Evolutionary conservation across 495 filamentous ascomycete species (phyloP), one percentile per base, ranked within the genome.

Genomic region (Daldinia concentrica): DNA sequence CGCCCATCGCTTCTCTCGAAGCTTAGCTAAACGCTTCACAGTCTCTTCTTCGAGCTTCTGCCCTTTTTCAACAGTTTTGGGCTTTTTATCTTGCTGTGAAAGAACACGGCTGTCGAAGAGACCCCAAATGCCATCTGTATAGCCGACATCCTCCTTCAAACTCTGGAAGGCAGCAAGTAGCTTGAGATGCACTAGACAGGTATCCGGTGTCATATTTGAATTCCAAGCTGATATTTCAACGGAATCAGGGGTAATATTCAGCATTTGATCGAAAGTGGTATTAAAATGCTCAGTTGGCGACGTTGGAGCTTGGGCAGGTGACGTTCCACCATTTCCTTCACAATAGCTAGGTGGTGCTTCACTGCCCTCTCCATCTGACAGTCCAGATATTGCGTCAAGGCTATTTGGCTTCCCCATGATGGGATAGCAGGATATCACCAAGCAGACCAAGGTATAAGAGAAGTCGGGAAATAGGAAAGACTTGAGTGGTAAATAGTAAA

Each of bases 1-100:
- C 4, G 86, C 86, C 93, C 93, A 97, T 76, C 92, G 83, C 80
- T 94, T 94, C 80, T 96, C 91, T 34, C 88, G 82, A 34, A 94
- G 83, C 34, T 80, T 79, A 39, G 85, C 86, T 9, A 87, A 73
- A 9, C 73, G 66, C 64, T 65, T 78, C 32, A 45, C 64, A 0
- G 70, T 67, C 41, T 74, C 61, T n/a, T 73, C 71, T 56, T 74
- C 70, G 12, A 62, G 64, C 22, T 64, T 67, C 11, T 52, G 5
- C 14, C 37, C 60, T 8, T 74, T 76, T 62, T 68, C 68, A 6
- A 58, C 64, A 5, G 61, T 54, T 29, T 68, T 65, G 24, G 65
- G 45, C 32, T 69, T 58, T 43, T 65, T 76, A 43, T 71, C 79
- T 17, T 63, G 32, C 32, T 43, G 64, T 61, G 29, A 70, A 58